Base-by-base conservation (phyloP, 2,329 filamentous ascomycete genomes). In the Orbilia ellipsospora region DNA sequence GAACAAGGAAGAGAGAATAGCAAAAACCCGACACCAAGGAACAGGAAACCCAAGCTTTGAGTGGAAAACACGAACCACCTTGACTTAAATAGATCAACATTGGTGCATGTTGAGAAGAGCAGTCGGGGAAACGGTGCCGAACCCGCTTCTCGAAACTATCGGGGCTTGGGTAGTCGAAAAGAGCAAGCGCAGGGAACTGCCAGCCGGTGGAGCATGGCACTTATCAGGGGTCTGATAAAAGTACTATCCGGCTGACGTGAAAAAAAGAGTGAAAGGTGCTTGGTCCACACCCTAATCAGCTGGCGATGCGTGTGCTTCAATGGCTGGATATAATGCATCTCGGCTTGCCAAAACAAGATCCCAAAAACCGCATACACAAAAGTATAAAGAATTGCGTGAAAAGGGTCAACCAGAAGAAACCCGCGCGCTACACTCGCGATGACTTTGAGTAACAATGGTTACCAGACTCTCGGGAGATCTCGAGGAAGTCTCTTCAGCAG, bases 221-320 rank as follows among this genome's bases (percentile, higher is more conserved):
- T 54, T 62, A 69, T n/a, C 23, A 61, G 48, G 51, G 56, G 56
- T 36, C 50, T 62, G 65, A 69, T 69, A 62, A 61, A 48, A 62
- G 31, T 36, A 36, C 31, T 36, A 36, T 36, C 31, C 31, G 31
- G 31, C 31, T 36, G 31, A 6, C 31, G 31, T 48, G 44, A n/a
- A 48, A 48, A 48, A 48, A 48, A 48, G 8, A 48, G 44, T 48
- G 44, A 18, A 36, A 36, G 31, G 10, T 36, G 23, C 31, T 36
- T 36, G 31, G 10, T 36, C 31, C 31, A 36, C 31, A 36, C 31
- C 31, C 31, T 36, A 36, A 7, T 36, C 31, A 36, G 31, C 31
- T 36, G 10, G 31, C 31, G 31, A 36, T 6, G 31, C 31, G 31
- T 36, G 31, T 36, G 31, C 31, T 36, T 36, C 31, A 36, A 36